These are phyloP conservation scores for Saksenaea oblongispora DNA, from an alignment of 371 early-diverging fungal genomes.

Conservation along the genomic window DNA sequence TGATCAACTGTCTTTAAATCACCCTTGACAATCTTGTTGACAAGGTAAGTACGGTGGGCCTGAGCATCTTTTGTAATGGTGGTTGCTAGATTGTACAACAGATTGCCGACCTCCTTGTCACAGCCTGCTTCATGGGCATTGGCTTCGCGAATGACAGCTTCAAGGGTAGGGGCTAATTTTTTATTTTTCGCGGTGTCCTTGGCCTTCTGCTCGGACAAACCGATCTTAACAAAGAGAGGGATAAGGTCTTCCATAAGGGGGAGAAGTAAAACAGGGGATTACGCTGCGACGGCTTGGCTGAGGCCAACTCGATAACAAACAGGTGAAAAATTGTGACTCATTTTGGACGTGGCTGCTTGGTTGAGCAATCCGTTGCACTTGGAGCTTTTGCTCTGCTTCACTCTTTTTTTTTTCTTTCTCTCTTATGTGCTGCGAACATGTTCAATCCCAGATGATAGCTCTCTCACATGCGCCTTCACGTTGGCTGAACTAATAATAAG, in stretches of 20 bases:
- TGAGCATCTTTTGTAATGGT: conserved; percentile 78
- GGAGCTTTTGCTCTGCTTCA: not conserved
- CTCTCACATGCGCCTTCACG: too few species aligned
- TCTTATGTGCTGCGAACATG: not conserved
- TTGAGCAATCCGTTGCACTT: not conserved
- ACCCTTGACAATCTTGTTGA: conserved; percentile 70
- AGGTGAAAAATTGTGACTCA: conserved; percentile 14
- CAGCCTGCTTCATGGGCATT: conserved; percentile 62
- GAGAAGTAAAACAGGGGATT: conserved; percentile 2
- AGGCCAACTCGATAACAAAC: not conserved
- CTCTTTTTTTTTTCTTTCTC: not conserved
- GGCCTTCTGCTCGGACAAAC: conserved; percentile 89
- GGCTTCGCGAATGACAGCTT: conserved; percentile 63
- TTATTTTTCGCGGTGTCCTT: conserved; percentile 94
- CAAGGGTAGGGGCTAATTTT: conserved; percentile 84
- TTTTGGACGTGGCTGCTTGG: not conserved
- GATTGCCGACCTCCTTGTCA: conserved; percentile 72
- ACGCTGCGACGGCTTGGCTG: not conserved
- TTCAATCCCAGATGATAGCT: too few species aligned
- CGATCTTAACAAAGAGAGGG: conserved; percentile 80
- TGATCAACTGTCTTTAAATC: conserved; percentile 84
- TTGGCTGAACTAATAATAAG: too few species aligned
- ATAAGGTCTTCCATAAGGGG: conserved; percentile 54
- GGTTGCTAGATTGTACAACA: conserved; percentile 87
- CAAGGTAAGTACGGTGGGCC: conserved; percentile 75